Evolutionary conservation across 805 yeast species (phyloP).

Genomic region (Cyberlindnera americana): DNA sequence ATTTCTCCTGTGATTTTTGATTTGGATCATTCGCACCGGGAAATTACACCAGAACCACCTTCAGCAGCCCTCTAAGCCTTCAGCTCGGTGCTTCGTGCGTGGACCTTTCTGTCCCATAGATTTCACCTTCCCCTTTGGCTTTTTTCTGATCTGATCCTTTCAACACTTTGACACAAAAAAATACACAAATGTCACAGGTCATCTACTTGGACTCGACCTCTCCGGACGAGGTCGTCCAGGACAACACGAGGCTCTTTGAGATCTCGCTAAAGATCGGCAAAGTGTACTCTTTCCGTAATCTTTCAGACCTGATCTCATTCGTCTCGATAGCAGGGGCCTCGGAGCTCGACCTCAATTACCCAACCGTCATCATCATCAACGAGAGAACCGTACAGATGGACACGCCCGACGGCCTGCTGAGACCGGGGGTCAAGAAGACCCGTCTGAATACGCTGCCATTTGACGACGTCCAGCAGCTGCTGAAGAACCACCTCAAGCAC

Average conservation of each 20-base stretch:
- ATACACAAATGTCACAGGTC: slow-evolving; percentile 20
- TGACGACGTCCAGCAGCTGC: slow-evolving; percentile 10
- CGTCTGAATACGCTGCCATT: slow-evolving; percentile 16
- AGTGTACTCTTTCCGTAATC: slow-evolving; percentile 14
- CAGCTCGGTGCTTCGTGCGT: too few species aligned
- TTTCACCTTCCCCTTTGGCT: too few species aligned
- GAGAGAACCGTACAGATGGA: slow-evolving; percentile 7
- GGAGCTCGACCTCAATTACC: slow-evolving; percentile 27
- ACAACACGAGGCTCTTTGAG: slow-evolving; percentile 17
- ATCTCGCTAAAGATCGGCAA: slow-evolving; percentile 8
- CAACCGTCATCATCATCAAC: slow-evolving; percentile 24
- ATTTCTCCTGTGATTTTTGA: too few species aligned
- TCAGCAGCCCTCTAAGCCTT: too few species aligned
- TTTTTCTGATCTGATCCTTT: too few species aligned
- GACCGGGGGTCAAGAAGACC: not conserved
- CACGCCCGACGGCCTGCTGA: not conserved
- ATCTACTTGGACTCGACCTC: slow-evolving; percentile 20
- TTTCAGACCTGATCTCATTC: slow-evolving; percentile 16
- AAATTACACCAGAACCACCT: too few species aligned
- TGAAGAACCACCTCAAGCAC: slow-evolving; percentile 25
- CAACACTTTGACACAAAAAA: too few species aligned
- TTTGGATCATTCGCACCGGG: too few species aligned
- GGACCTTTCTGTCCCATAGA: too few species aligned
- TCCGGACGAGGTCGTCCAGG: slow-evolving; percentile 7
- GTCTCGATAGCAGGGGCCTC: slow-evolving; percentile 24